These are phyloP conservation scores for Apiospora saccharicola DNA, from an alignment of 2,329 filamentous ascomycete genomes.

Conservation along the genomic window DNA sequence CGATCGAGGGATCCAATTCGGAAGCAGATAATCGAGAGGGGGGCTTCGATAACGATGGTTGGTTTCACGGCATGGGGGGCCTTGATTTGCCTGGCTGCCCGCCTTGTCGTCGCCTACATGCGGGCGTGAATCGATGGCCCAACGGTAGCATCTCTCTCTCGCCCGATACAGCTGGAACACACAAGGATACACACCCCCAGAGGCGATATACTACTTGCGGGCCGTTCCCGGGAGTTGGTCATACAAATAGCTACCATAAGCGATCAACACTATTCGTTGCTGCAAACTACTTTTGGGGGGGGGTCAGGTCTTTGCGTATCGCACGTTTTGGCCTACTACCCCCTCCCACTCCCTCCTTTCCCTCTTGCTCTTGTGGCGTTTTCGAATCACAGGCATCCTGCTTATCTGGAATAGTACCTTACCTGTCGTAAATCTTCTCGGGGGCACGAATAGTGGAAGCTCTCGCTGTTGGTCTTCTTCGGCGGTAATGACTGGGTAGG, in stretches of 20 bases:
- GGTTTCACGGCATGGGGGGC: background rate
- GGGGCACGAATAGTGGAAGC: background rate
- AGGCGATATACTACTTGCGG: background rate
- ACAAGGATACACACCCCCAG: background rate
- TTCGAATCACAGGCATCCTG: background rate
- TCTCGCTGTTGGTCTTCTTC: background rate
- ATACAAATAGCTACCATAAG: background rate
- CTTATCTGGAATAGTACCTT: background rate
- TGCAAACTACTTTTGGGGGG: background rate
- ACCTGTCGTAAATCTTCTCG: background rate
- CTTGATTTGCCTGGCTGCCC: background rate
- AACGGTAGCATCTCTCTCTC: background rate
- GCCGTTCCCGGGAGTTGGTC: background rate
- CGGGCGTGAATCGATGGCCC: background rate
- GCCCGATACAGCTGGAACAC: background rate
- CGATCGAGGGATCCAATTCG: background rate
- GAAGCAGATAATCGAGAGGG: background rate
- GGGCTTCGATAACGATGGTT: background rate
- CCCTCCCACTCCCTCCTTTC: background rate
- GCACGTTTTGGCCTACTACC: background rate
- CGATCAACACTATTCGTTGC: background rate
- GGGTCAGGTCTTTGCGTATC: background rate
- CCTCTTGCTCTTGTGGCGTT: background rate
- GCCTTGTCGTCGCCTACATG: background rate
- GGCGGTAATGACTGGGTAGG: background rate